Evolutionary conservation across 2,329 filamentous ascomycete genomes (phyloP).

Genomic region (Cordyceps fumosorosea): DNA sequence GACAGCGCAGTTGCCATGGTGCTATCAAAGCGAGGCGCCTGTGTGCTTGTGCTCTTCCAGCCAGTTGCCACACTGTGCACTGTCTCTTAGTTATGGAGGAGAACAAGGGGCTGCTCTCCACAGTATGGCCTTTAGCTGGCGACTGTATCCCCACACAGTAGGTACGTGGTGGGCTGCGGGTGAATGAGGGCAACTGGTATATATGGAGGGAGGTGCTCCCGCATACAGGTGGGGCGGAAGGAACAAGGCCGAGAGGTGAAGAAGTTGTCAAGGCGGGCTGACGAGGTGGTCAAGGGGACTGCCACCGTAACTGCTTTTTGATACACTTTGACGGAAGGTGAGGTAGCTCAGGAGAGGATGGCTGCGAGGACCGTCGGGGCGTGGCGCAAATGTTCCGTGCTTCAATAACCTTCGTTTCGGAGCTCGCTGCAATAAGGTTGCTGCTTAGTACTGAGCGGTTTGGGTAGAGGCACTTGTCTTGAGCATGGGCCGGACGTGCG

Average conservation of each 20-base stretch:
- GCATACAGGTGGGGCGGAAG: not conserved
- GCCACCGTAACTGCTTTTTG: no score
- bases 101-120: not conserved
- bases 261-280: not conserved
- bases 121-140: not conserved
- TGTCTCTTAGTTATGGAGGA: not conserved
- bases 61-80: not conserved
- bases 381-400: not conserved
- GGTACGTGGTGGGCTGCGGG: not conserved
- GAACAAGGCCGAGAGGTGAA: not conserved
- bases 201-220: not conserved
- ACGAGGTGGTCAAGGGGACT: not conserved
- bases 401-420: not conserved
- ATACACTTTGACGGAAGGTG: not conserved
- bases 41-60: not conserved
- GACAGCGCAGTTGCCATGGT: not conserved
- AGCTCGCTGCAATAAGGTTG: not conserved
- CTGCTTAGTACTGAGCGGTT: not conserved
- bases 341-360: not conserved
- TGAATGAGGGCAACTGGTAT: not conserved
- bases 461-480: not conserved
- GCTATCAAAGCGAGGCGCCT: not conserved
- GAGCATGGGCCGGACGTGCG: not conserved
- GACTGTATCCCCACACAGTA: slow-evolving; percentile 2
- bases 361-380: no score